phyloP scores from a whole-genome alignment of 192 early-diverging fungal genomes.

The Anaeromyces robustus region DNA sequence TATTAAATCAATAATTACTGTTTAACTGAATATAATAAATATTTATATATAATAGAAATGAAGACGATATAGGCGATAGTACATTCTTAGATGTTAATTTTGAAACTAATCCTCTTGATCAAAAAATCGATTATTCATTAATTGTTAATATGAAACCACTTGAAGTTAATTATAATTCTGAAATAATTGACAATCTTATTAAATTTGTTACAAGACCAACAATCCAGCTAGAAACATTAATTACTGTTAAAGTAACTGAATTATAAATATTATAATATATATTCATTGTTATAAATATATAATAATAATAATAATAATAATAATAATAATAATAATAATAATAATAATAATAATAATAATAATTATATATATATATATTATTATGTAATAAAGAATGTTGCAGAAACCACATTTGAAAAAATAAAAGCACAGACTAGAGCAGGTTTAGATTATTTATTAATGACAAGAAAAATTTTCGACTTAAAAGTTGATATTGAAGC shows the following conservation, averaged over 20 bases:
- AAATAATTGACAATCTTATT: slow-evolving; percentile 51
- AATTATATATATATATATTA: neutral
- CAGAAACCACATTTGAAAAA: slow-evolving; percentile 73
- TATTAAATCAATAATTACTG: too few species aligned
- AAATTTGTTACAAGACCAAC: slow-evolving; percentile 73
- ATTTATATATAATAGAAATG: neutral
- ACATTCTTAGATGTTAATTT: slow-evolving; percentile 59
- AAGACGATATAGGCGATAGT: neutral
- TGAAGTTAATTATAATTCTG: slow-evolving; percentile 76
- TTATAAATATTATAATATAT: slow-evolving; percentile 27
- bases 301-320: slow-evolving; percentile 14
- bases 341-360: slow-evolving; percentile 44
- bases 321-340: slow-evolving; percentile 32
- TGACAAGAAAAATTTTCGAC: slow-evolving; percentile 78
- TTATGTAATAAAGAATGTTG: slow-evolving; percentile 21
- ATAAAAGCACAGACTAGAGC: slow-evolving; percentile 77
- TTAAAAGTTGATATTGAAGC: slow-evolving; percentile 91
- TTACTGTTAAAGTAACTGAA: neutral
- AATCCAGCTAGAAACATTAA: slow-evolving; percentile 4
- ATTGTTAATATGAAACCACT: slow-evolving; percentile 69
- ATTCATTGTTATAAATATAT: slow-evolving; percentile 10
- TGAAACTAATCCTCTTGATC: slow-evolving; percentile 82
- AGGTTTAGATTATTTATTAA: slow-evolving; percentile 69
- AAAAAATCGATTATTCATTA: slow-evolving; percentile 35
- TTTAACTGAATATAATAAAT: too few species aligned